Percentiles rank a stretch among this genome's conserved stretches.
phyloP scores from a whole-genome alignment of 495 filamentous ascomycete species.

The Neurospora tetraspora region DNA sequence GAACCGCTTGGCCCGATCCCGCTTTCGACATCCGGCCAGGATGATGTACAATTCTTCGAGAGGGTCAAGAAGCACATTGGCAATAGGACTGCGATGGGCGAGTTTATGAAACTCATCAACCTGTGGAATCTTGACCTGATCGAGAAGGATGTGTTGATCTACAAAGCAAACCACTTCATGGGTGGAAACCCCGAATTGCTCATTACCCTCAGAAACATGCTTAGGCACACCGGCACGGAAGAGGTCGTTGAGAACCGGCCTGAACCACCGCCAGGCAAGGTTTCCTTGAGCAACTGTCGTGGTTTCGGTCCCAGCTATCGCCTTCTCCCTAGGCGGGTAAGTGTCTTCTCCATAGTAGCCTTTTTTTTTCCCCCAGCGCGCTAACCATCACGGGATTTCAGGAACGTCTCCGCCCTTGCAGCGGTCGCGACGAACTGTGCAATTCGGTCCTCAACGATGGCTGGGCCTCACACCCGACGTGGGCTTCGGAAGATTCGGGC shows the following conservation, averaged over 20 bases:
- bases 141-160: conserved; percentile 65
- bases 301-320: conserved; percentile 91
- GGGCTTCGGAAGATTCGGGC: conserved; percentile 96
- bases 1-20: conserved; percentile 71
- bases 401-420: conserved; percentile 80
- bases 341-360: conserved; percentile 8
- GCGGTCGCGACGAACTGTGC: conserved; percentile 89
- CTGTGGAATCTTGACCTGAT: conserved; percentile 87
- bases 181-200: conserved; percentile 80
- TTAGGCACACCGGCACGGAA: conserved; percentile 61
- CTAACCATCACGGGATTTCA: conserved; percentile 11
- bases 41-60: conserved; percentile 91
- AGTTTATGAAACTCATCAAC: conserved; percentile 93
- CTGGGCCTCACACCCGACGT: conserved; percentile 97
- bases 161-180: conserved; percentile 77
- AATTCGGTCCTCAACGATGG: conserved; percentile 87
- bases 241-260: conserved; percentile 72
- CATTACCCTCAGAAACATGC: conserved; percentile 71
- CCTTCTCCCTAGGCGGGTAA: conserved; percentile 69
- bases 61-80: conserved; percentile 91
- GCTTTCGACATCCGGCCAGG: conserved; percentile 48
- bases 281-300: conserved; percentile 87
- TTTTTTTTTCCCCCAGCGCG: background rate
- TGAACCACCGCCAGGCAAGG: conserved; percentile 57
- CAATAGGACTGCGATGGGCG: conserved; percentile 82